phyloP scores from a whole-genome alignment of 1,284 basidiomycete species.

The Singerocomus inundabilis region DNA sequence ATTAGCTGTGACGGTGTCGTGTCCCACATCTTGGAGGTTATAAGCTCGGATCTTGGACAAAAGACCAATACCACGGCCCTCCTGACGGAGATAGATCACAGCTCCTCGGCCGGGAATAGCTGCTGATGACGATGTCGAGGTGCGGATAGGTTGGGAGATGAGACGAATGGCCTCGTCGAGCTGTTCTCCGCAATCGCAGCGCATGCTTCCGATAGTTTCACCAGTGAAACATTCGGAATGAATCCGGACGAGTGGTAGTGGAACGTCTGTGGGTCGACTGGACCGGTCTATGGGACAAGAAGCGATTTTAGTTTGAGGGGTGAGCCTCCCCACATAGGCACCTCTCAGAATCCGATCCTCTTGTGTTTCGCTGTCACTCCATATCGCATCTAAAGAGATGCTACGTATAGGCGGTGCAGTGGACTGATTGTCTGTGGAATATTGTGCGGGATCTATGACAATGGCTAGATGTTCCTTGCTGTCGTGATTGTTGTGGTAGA shows the following conservation, averaged over 20 bases:
- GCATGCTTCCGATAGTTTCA: constrained; percentile 97
- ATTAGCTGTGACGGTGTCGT: constrained; percentile 98
- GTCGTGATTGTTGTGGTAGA: constrained; percentile 92
- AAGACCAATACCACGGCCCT: constrained; percentile 97
- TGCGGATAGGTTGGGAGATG: constrained; percentile 74
- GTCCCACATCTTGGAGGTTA: constrained; percentile 96
- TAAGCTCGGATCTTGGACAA: constrained; percentile 97
- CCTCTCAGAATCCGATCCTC: constrained; percentile 93
- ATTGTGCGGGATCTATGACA: constrained; percentile 89
- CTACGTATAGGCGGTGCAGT: constrained; percentile 71
- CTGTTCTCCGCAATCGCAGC: constrained; percentile 99
- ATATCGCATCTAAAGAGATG: constrained; percentile 78
- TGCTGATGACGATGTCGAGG: constrained; percentile 33
- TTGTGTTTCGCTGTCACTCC: constrained; percentile 86
- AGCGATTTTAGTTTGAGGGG: constrained; percentile 52
- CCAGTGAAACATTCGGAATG: constrained; percentile 99
- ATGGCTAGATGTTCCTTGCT: constrained; percentile 97
- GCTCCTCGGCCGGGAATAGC: constrained; percentile 84
- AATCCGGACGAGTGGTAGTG: constrained; percentile 87
- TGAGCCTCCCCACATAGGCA: constrained; percentile 88
- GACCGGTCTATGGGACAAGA: constrained; percentile 44
- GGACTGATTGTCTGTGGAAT: constrained; percentile 41
- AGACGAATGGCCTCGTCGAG: constrained; percentile 94
- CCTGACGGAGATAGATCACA: constrained; percentile 95
- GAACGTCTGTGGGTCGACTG: constrained; percentile 39